phyloP scores from a whole-genome alignment of 1,284 basidiomycete species.

The Xanthoconium separans region DNA sequence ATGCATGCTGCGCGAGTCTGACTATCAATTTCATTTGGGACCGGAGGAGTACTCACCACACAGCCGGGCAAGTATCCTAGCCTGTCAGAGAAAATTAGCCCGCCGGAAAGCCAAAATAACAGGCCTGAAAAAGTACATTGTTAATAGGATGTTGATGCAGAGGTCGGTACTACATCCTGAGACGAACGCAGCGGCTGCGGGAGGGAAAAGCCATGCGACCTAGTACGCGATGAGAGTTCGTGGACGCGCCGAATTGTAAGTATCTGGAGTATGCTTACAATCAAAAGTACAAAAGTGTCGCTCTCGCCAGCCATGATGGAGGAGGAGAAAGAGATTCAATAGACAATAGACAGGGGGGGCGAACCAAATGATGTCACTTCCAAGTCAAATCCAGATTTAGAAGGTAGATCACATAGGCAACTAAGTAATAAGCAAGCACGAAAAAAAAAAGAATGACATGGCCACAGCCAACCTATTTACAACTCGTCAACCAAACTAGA shows the following conservation, averaged over 20 bases:
- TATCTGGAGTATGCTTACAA: conserved; percentile 13
- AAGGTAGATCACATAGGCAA: conserved; percentile 4
- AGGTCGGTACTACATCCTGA: conserved; percentile 68
- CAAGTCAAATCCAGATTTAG: conserved; percentile 16
- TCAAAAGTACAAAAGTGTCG: conserved; percentile 14
- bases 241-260: not conserved
- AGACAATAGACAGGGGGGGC: not conserved
- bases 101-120: rapidly evolving
- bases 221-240: conserved; percentile 24
- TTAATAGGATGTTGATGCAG: conserved; percentile 68
- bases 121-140: conserved; percentile 41
- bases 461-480: conserved; percentile 9
- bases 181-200: conserved; percentile 39
- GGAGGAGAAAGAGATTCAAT: no score
- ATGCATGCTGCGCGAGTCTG: conserved; percentile 43
- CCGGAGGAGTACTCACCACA: conserved; percentile 39
- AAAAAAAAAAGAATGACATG: conserved; percentile 15
- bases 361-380: conserved; percentile 25
- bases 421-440: conserved; percentile 14
- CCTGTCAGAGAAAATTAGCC: conserved; percentile 32
- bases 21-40: not conserved
- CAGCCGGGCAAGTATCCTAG: conserved; percentile 75
- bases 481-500: conserved; percentile 39
- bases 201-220: conserved; percentile 51
- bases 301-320: conserved; percentile 25